A percentile compares a stretch with the other conserved stretches of the same genome.
These are phyloP conservation scores for Sordariomycetes sp. DNA, from an alignment of 2,329 filamentous ascomycete species.

Conservation along the genomic window DNA sequence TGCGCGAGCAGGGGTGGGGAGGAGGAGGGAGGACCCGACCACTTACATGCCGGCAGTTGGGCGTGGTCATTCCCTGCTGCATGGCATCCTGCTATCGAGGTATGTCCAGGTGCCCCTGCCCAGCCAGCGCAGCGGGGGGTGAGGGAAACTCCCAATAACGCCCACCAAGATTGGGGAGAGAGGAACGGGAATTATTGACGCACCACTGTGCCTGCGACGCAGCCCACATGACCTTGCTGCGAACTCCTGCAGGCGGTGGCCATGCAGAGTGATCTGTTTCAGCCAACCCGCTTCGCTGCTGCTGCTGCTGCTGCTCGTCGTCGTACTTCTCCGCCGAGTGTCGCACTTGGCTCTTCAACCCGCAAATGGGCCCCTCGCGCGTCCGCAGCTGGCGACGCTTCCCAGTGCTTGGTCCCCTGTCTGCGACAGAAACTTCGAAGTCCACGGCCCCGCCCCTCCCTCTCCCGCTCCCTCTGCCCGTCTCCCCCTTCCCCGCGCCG, in stretches of 20 bases:
- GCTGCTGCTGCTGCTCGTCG: neutral
- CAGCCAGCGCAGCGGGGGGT: too few species aligned
- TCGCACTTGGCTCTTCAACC: neutral
- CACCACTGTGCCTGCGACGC: neutral
- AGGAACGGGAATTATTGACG: neutral
- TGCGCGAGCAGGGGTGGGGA: neutral
- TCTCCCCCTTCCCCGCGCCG: neutral
- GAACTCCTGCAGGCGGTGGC: slow-evolving; percentile 3
- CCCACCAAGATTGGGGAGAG: neutral
- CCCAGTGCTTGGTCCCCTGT: too few species aligned
- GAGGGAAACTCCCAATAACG: neutral
- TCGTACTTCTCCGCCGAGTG: too few species aligned
- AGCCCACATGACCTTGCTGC: slow-evolving; percentile 3
- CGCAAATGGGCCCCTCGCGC: too few species aligned
- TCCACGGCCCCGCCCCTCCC: neutral
- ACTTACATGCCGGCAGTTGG: neutral
- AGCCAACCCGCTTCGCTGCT: neutral
- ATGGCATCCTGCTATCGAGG: too few species aligned
- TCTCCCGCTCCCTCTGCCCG: neutral
- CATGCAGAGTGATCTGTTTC: neutral
- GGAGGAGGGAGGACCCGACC: neutral
- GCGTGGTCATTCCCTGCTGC: neutral
- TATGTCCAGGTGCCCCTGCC: too few species aligned
- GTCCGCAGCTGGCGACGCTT: too few species aligned
- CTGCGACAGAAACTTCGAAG: neutral